Evolutionary conservation across 2,329 filamentous ascomycete species (phyloP), one percentile per base, ranked within the genome.

Genomic region (Aspergillus pseudoterreus): DNA sequence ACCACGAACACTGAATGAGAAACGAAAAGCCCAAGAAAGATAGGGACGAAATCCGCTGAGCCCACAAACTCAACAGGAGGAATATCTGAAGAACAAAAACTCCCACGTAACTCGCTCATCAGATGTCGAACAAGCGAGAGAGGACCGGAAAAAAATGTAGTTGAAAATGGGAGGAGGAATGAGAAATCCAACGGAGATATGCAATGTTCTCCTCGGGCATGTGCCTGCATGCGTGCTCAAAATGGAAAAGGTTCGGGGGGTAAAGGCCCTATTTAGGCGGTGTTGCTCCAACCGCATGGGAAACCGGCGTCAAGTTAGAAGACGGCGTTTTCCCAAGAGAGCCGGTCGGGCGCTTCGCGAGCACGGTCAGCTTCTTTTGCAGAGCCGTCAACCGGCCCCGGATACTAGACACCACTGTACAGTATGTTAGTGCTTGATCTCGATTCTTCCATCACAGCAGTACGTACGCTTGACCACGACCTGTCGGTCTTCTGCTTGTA

Each of bases 391-490:
- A 67, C 36, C 78, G 75, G 50, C 65, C 65, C 32, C 76, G 76
- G 62, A 79, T 79, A 55, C 76, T 76, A 17, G 72, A 67, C 8
- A 79, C 75, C 57, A 78, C 75, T 78, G 44, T 15, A 50, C 24
- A 30, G 22, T 15, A 53, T 9, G 30, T 73, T 57, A 73, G 62
- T 19, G 27, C 11, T 27, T 12, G 14, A 15, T 35, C 15, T 27
- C 9, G 6, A 19, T 10, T n/a, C 33, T 19, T 6, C 24, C 19
- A 17, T 42, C 33, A 10, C 24, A n/a, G 24, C 14, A 35, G 10
- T 19, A 74, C 77, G 75, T 63, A 79, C 77, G 63, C 57, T 78
- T 79, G 48, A 71, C 64, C n/a, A 79, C 73, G 14, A 75, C 71
- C 53, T 77, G 71, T 48, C 75, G 71, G 53, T 79, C 75, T 57